Percentiles rank a stretch among this genome's conserved stretches.
Evolutionary conservation across 345 rosid genomes (phyloP).

Genomic region (Salix purpurea): DNA sequence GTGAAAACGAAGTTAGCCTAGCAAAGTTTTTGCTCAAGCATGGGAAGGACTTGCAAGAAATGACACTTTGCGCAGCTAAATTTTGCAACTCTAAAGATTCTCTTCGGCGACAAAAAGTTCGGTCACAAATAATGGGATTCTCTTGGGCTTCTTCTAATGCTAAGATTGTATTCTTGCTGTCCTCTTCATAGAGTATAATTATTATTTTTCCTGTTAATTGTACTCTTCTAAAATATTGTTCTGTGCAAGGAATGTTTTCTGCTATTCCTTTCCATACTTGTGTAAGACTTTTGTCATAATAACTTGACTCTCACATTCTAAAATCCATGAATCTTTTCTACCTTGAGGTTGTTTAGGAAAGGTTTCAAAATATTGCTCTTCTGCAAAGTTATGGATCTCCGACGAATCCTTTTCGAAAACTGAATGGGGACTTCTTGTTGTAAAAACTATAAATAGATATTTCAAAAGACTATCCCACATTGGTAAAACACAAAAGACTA

Average conservation of each 20-base stretch:
- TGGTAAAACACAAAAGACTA: too few species aligned
- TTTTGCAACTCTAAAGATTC: slow-evolving; percentile 48
- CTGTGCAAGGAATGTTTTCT: slow-evolving; percentile 55
- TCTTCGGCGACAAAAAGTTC: slow-evolving; percentile 53
- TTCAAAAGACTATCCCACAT: too few species aligned
- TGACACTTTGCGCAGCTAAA: slow-evolving; percentile 49
- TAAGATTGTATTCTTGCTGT: slow-evolving; percentile 36
- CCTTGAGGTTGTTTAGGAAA: slow-evolving; percentile 51
- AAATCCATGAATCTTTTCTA: slow-evolving; percentile 69
- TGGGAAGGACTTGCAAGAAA: slow-evolving; percentile 68
- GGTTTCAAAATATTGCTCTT: slow-evolving; percentile 55
- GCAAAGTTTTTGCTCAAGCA: slow-evolving; percentile 73
- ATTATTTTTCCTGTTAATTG: too few species aligned
- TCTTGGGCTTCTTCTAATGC: slow-evolving; percentile 79
- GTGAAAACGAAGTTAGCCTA: slow-evolving; percentile 68
- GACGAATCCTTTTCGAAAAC: slow-evolving; percentile 56
- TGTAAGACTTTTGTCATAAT: slow-evolving; percentile 65
- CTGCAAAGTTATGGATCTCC: slow-evolving; percentile 44
- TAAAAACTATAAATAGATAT: too few species aligned
- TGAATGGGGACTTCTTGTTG: slow-evolving; percentile 67
- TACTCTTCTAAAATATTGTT: slow-evolving; percentile 9
- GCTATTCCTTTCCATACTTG: slow-evolving; percentile 66
- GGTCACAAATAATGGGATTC: slow-evolving; percentile 66
- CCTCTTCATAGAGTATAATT: too few species aligned
- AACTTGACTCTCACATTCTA: slow-evolving; percentile 68